Percentiles rank a stretch among this genome's conserved stretches.
phyloP scores from a whole-genome alignment of 345 rosid genomes.

The Viola odorata region DNA sequence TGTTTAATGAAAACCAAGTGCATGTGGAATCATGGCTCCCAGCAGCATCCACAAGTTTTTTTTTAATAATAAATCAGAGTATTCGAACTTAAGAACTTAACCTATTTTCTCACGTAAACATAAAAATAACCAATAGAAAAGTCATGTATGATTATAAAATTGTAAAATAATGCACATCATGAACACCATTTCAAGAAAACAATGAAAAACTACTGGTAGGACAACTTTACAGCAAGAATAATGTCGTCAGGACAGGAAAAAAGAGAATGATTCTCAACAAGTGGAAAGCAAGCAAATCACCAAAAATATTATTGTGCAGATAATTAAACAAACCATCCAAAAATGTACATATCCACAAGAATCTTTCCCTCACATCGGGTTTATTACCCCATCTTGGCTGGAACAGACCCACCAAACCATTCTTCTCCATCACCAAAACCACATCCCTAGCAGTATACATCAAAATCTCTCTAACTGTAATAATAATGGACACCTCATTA shows the following conservation, averaged over 20 bases:
- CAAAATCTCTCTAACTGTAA: neutral
- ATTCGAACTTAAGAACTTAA: no score
- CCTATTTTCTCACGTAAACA: no score
- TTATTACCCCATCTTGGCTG: conserved; percentile 22
- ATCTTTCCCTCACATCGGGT: conserved; percentile 34
- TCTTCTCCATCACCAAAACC: conserved; percentile 7
- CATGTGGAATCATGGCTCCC: no score
- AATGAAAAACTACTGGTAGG: conserved; percentile 3
- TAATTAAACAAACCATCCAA: conserved; percentile 7
- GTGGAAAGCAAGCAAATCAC: conserved; percentile 28
- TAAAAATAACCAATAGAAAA: neutral
- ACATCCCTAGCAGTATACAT: neutral
- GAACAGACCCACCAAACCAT: conserved; percentile 17
- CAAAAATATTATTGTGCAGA: conserved; percentile 16
- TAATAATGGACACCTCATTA: conserved; percentile 3
- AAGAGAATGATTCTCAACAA: conserved; percentile 37
- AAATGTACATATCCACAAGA: conserved; percentile 30
- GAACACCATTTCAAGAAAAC: no score
- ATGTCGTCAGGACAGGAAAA: conserved; percentile 22
- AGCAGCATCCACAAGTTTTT: no score
- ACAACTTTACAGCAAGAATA: conserved; percentile 24
- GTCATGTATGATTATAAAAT: neutral
- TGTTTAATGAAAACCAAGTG: no score
- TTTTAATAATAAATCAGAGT: neutral
- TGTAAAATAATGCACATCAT: neutral